These are phyloP conservation scores for Hordeum vulgare DNA, from an alignment of 176 grass and related monocot species.

Conservation along the genomic window MorexV3_pseudomolecules_assembly NC_058519.1:29628653-29629152, in stretches of 20 bases:
- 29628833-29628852: not conserved
- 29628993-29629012: conserved; percentile 44
- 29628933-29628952: conserved; percentile 44
- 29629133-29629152: not conserved
- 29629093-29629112: not conserved
- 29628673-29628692: too few species aligned
- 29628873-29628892: not conserved
- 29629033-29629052: conserved; percentile 32
- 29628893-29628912: not conserved
- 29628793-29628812: not conserved
- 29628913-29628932: conserved; percentile 31
- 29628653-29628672: too few species aligned
- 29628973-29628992: conserved; percentile 43
- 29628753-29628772: not conserved
- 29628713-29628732: too few species aligned
- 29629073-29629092: conserved; percentile 28
- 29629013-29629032: conserved; percentile 32
- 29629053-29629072: conserved; percentile 7
- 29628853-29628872: not conserved
- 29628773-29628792: not conserved
- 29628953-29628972: conserved; percentile 52
- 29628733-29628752: not conserved
- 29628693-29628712: too few species aligned
- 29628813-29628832: not conserved
- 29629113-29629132: not conserved